Base-by-base conservation (phyloP, 1,139 yeast species). In the Waltiozyma sp. region DNA sequence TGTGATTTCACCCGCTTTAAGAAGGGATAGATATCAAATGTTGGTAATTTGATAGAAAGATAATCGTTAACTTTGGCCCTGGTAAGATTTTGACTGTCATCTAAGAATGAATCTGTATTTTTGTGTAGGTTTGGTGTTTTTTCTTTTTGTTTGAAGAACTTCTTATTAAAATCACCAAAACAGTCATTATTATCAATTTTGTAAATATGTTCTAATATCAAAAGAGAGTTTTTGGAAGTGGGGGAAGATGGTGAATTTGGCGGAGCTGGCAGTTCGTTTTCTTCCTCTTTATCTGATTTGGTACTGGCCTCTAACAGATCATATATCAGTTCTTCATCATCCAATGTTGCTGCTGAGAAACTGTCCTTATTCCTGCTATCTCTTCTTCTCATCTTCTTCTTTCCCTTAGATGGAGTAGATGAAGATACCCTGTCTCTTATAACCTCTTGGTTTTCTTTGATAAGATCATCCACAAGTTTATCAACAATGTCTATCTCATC, bases 1-100 rank as follows among this genome's bases (percentile, higher is more conserved):
- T 48, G 48, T 1, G 38, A 35, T 19, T 28, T 38, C 23, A 40
- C 15, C 19, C 15, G 35, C 13, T 26, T n/a, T 3, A 37, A 38
- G 26, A 14, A 38, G 10, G 21, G 37, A 35, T 18, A 18, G 6
- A 35, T 5, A 23, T 21, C 18, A 21, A 37, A 5, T 3, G 11
- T 24, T 21, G 23, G 28, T 4, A n/a, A 19, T n/a, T 21, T 37
- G 28, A 24, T 21, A 13, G 18, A 19, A 13, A 37, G 18, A 9
- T 18, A 35, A 19, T 35, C 23, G 14, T 35, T 35, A 19, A 31
- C 34, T 31, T 31, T 31, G 16, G 34, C 4, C 31, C 10, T 10
- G 5, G 18, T n/a, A 3, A 3, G 18, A n/a, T 10, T n/a, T 10
- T n/a, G 11, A 4, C n/a, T 15, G 5, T 31, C 14, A 7, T 4